These are phyloP conservation scores for Juglanconis oblonga DNA, from an alignment of 2,329 filamentous ascomycete species.

Conservation along the genomic window DNA sequence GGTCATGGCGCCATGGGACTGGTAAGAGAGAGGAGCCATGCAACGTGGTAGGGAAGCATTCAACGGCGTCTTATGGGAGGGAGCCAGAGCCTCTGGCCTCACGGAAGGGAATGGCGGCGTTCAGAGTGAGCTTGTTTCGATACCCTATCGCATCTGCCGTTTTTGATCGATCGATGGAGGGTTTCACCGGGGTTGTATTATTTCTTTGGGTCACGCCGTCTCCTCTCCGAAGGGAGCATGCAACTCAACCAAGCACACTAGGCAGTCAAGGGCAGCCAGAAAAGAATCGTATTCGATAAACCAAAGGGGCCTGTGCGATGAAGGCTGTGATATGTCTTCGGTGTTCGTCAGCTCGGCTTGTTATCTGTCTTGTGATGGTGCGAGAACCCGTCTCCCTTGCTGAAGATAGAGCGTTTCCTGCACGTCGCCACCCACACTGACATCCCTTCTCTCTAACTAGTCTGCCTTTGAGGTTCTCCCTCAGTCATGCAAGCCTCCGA, in stretches of 20 bases:
- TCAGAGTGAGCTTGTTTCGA: conserved; percentile 32
- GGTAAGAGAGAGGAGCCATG: background rate
- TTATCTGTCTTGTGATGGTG: background rate
- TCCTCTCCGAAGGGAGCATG: conserved; percentile 6
- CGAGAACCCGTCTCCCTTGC: conserved; percentile 11
- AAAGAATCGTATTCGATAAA: conserved; percentile 2
- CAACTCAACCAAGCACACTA: conserved; percentile 5
- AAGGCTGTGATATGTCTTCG: background rate
- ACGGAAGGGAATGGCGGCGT: conserved; percentile 26
- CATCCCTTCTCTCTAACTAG: conserved; percentile 9
- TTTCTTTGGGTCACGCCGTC: background rate
- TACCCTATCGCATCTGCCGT: conserved; percentile 36
- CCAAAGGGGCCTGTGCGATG: background rate
- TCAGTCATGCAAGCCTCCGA: background rate
- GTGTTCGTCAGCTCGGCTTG: background rate
- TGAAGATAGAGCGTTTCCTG: conserved; percentile 1
- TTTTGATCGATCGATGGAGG: conserved; percentile 22
- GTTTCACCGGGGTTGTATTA: conserved; percentile 10
- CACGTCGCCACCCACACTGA: background rate
- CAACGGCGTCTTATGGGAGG: conserved; percentile 7
- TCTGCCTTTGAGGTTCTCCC: conserved; percentile 9
- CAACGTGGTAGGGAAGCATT: background rate
- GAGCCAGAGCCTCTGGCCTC: conserved; percentile 25
- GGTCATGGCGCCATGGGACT: background rate
- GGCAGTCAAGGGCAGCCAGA: conserved; percentile 13